Percentiles rank a stretch among this genome's conserved stretches.
Evolutionary conservation across 352 stramenopile genomes (phyloP).

Genomic region (Phytophthora kernoviae): DNA sequence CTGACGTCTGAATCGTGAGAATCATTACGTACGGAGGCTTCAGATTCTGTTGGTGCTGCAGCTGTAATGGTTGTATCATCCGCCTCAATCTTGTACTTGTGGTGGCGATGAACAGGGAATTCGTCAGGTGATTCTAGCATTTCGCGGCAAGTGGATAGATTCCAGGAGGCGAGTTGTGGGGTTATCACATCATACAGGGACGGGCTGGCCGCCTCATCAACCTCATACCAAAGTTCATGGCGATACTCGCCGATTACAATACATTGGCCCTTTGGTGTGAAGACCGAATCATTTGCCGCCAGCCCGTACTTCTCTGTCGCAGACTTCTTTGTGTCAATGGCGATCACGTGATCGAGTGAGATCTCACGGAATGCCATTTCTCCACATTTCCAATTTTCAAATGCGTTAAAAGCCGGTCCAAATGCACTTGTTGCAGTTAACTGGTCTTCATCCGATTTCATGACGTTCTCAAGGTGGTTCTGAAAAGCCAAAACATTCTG

Average conservation of each 20-base stretch:
- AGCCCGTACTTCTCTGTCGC: slow-evolving; percentile 48
- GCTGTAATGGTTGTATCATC: slow-evolving; percentile 1
- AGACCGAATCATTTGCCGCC: slow-evolving; percentile 52
- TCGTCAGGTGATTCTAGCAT: slow-evolving; percentile 49
- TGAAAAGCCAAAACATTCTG: slow-evolving; percentile 33
- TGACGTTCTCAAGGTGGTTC: not conserved
- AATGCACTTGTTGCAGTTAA: slow-evolving; percentile 14
- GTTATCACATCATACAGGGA: slow-evolving; percentile 7
- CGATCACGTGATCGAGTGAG: slow-evolving; percentile 36
- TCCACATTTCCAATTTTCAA: slow-evolving; percentile 32
- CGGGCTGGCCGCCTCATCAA: slow-evolving; percentile 20
- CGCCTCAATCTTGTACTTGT: slow-evolving; percentile 26
- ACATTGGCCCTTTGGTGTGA: slow-evolving; percentile 63
- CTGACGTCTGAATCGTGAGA: not conserved
- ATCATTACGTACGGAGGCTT: not conserved
- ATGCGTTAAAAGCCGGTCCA: slow-evolving; percentile 32
- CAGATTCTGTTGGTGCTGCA: not conserved
- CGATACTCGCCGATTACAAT: slow-evolving; percentile 62
- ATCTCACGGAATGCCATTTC: slow-evolving; percentile 40
- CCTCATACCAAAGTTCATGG: slow-evolving; percentile 77
- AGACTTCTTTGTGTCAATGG: slow-evolving; percentile 33
- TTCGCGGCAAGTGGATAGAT: slow-evolving; percentile 43
- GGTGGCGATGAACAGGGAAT: slow-evolving; percentile 47
- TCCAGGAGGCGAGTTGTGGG: slow-evolving; percentile 48
- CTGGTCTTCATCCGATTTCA: not conserved